Conservation (phyloP, 148 eudicot species). For the Diospyros lotus region DNA sequence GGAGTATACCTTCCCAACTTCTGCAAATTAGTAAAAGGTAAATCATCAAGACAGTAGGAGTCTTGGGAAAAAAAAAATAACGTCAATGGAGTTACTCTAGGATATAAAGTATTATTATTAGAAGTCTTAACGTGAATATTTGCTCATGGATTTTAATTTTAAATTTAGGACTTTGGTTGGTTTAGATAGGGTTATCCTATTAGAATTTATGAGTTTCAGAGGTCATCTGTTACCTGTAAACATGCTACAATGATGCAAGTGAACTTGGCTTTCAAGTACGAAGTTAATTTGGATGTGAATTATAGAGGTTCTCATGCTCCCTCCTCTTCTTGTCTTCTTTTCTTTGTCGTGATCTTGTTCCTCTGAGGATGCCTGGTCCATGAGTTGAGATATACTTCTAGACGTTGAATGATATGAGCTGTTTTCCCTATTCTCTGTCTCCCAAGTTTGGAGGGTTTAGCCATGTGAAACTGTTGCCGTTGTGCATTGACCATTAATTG, state of each 20-base stretch:
- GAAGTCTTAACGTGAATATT: too few relatives aligned
- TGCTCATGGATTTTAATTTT: background rate
- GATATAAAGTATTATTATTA: background rate
- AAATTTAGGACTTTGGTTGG: background rate
- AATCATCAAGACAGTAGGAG: background rate
- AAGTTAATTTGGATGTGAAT: background rate
- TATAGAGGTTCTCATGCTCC: too few relatives aligned
- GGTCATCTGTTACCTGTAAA: too few relatives aligned
- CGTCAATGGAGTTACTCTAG: too few relatives aligned
- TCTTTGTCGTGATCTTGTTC: too few relatives aligned
- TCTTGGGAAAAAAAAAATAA: too few relatives aligned
- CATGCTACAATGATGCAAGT: too few relatives aligned
- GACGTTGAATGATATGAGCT: background rate
- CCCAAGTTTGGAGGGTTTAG: background rate
- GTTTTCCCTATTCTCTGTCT: background rate
- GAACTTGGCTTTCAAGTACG: too few relatives aligned
- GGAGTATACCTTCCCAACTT: background rate
- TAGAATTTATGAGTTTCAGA: too few relatives aligned
- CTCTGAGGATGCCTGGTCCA: background rate
- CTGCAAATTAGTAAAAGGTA: background rate
- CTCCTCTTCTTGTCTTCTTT: too few relatives aligned
- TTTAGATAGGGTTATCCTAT: too few relatives aligned
- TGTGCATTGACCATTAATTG: background rate
- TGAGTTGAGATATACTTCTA: background rate
- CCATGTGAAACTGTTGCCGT: background rate